Evolutionary conservation across 805 yeast genomes (phyloP).

Genomic region (Starmerella davenportii): DNA sequence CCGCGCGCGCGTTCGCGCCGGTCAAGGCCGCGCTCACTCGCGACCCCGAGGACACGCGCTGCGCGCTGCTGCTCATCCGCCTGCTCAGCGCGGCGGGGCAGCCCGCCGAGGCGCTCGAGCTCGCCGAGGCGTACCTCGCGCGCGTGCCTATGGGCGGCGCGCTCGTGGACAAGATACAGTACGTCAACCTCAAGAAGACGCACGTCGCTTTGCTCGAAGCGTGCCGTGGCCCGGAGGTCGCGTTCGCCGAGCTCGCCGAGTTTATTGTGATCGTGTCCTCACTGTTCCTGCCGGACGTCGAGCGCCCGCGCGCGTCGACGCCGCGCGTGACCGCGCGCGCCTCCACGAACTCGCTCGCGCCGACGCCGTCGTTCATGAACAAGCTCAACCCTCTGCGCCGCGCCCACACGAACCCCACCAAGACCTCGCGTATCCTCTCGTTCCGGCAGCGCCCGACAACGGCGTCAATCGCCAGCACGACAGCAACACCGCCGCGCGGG

Average conservation of each 20-base stretch:
- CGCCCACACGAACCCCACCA: constrained; percentile 1
- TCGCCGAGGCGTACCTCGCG: constrained; percentile 35
- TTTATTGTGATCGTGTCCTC: constrained; percentile 41
- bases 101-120: constrained; percentile 36
- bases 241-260: constrained; percentile 48
- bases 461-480: constrained; percentile 5
- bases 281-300: constrained; percentile 24
- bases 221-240: constrained; percentile 37
- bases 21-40: constrained; percentile 15
- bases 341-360: not conserved
- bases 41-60: constrained; percentile 38
- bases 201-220: constrained; percentile 53
- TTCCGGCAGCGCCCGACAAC: constrained; percentile 2
- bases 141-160: constrained; percentile 21
- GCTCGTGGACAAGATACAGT: constrained; percentile 32
- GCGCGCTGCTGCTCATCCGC: constrained; percentile 51
- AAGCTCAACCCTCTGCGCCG: not conserved
- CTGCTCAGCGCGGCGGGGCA: constrained; percentile 38
- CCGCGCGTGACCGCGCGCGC: not conserved
- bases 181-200: constrained; percentile 48
- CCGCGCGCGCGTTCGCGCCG: constrained; percentile 16
- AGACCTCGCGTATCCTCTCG: constrained; percentile 3
- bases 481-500: constrained; percentile 24
- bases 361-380: not conserved
- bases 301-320: no score